These are phyloP conservation scores for Fusarium floridanum DNA, from an alignment of 2,329 filamentous ascomycete species.

Conservation along the genomic window DNA sequence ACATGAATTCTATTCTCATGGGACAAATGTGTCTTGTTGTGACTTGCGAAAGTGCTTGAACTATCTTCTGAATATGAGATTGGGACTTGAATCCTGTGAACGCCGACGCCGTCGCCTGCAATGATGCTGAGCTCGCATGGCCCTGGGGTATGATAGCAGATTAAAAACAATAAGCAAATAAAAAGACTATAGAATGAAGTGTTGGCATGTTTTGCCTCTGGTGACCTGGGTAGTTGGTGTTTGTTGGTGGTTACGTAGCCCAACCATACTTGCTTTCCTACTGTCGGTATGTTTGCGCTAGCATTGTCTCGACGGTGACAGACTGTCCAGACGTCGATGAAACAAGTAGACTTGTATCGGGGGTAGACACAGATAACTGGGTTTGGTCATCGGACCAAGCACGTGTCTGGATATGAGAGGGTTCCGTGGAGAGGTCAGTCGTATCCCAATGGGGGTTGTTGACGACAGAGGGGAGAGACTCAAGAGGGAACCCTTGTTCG, in stretches of 20 bases:
- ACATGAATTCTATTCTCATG: not conserved
- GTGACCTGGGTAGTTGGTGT: not conserved
- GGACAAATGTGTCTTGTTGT: constrained; percentile 2
- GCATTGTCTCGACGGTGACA: constrained; percentile 44
- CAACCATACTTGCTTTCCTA: constrained; percentile 38
- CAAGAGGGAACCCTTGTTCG: constrained; percentile 20
- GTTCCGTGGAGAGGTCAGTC: constrained; percentile 3
- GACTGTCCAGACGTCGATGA: constrained; percentile 26
- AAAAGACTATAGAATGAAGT: constrained; percentile 6
- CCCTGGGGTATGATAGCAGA: not conserved
- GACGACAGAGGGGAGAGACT: constrained; percentile 28
- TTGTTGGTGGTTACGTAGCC: constrained; percentile 13
- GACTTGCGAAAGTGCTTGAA: constrained; percentile 15
- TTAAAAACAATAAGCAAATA: constrained; percentile 13
- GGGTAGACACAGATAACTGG: constrained; percentile 4
- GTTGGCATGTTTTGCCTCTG: too few relatives aligned
- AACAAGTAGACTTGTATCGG: constrained; percentile 15
- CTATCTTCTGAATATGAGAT: constrained; percentile 13
- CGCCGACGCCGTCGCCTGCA: constrained; percentile 31
- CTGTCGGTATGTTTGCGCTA: constrained; percentile 43
- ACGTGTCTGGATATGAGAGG: constrained; percentile 40
- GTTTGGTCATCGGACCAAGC: constrained; percentile 48
- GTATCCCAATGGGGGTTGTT: constrained; percentile 29
- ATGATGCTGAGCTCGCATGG: constrained; percentile 20
- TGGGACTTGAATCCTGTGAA: constrained; percentile 6